A percentile compares a stretch with the other conserved stretches of the same genome.
These are phyloP conservation scores for Neoboletus magnificus DNA, from an alignment of 768 basidiomycete genomes.

Conservation along the genomic window DNA sequence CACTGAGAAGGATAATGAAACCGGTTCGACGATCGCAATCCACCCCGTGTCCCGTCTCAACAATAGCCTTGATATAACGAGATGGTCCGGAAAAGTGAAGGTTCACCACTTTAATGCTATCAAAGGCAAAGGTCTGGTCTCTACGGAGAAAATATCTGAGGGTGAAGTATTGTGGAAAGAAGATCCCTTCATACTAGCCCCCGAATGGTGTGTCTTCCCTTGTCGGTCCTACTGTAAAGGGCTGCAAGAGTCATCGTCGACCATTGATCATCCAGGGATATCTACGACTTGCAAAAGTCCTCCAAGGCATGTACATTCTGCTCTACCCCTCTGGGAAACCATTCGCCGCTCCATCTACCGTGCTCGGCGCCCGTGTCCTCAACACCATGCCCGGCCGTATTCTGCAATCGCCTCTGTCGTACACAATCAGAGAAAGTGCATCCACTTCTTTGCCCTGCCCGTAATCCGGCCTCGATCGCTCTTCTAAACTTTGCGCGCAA, in stretches of 20 bases:
- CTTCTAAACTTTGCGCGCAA: constrained; percentile 59
- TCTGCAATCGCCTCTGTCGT: constrained; percentile 80
- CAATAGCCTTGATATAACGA: constrained; percentile 54
- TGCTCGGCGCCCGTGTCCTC: constrained; percentile 49
- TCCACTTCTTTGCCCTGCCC: constrained; percentile 67
- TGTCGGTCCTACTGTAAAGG: too few relatives aligned
- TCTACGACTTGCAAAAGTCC: constrained; percentile 62
- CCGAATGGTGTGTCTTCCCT: constrained; percentile 62
- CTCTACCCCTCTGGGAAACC: constrained; percentile 54
- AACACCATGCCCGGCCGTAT: constrained; percentile 55
- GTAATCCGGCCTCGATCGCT: constrained; percentile 65
- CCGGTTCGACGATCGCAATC: constrained; percentile 15
- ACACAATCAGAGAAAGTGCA: constrained; percentile 62
- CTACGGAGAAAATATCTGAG: constrained; percentile 58
- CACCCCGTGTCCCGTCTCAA: constrained; percentile 67
- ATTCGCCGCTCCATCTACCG: constrained; percentile 44
- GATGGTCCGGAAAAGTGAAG: constrained; percentile 61
- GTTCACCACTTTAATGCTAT: constrained; percentile 64
- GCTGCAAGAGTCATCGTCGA: neutral
- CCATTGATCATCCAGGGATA: constrained; percentile 51
- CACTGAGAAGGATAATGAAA: constrained; percentile 3
- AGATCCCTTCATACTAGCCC: constrained; percentile 75
- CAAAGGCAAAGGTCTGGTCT: constrained; percentile 85
- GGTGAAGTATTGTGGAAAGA: constrained; percentile 85
- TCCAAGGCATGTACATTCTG: constrained; percentile 71